Conservation (phyloP, 768 basidiomycete genomes). For the Dictyophora rubrovolvata region DNA sequence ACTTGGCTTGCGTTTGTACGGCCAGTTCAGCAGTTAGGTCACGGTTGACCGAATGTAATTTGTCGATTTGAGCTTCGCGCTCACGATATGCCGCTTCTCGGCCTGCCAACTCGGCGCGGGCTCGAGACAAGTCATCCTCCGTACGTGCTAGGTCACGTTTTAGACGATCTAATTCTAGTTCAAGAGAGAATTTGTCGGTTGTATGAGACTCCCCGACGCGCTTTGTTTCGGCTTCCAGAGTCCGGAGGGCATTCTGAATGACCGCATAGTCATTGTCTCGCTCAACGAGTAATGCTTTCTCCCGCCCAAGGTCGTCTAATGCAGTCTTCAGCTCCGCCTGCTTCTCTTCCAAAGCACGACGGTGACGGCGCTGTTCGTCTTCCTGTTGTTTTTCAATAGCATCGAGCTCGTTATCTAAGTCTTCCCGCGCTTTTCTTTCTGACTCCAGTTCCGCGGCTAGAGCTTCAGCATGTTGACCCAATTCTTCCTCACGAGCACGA, state of each 20-base stretch:
- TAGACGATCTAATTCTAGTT: slow-evolving; percentile 81
- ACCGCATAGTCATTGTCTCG: slow-evolving; percentile 67
- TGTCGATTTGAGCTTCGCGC: slow-evolving; percentile 64
- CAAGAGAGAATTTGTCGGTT: slow-evolving; percentile 73
- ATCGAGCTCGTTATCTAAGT: slow-evolving; percentile 43
- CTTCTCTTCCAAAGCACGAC: slow-evolving; percentile 58
- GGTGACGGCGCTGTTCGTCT: slow-evolving; percentile 46
- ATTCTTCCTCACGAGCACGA: slow-evolving; percentile 64
- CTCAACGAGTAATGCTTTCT: slow-evolving; percentile 52
- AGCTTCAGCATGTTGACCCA: slow-evolving; percentile 64
- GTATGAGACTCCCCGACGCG: slow-evolving; percentile 77
- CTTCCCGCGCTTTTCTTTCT: slow-evolving; percentile 49
- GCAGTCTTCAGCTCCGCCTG: slow-evolving; percentile 57
- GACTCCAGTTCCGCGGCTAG: slow-evolving; percentile 51
- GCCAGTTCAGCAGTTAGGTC: slow-evolving; percentile 74
- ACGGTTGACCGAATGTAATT: slow-evolving; percentile 66
- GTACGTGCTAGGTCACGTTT: slow-evolving; percentile 74
- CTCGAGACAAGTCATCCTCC: slow-evolving; percentile 68
- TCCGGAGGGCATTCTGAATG: slow-evolving; percentile 62
- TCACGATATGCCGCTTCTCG: slow-evolving; percentile 57
- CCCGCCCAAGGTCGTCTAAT: slow-evolving; percentile 51
- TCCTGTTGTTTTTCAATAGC: slow-evolving; percentile 54
- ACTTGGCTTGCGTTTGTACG: slow-evolving; percentile 74
- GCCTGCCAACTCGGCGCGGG: slow-evolving; percentile 58
- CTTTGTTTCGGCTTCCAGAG: slow-evolving; percentile 66